A percentile compares a stretch with the other conserved stretches of the same genome.
These are phyloP conservation scores for Pythium apleroticum DNA, from an alignment of 352 stramenopile species.

Conservation along the genomic window DNA sequence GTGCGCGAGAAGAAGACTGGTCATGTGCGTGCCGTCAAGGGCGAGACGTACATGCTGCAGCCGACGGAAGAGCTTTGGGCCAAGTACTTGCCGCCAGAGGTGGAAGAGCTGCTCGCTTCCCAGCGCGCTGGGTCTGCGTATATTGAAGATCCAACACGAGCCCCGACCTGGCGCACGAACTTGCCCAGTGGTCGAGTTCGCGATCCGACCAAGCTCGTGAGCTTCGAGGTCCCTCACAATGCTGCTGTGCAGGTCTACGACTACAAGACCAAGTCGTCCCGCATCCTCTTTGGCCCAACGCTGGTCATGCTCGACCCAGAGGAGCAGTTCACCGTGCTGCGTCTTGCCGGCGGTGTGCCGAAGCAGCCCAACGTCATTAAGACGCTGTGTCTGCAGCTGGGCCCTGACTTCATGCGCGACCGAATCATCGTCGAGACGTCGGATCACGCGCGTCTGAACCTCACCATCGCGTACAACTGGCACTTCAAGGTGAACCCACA, in stretches of 20 bases:
- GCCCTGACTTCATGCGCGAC: constrained; percentile 83
- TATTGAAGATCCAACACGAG: constrained; percentile 44
- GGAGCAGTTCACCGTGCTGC: constrained; percentile 82
- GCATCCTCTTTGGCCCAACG: constrained; percentile 79
- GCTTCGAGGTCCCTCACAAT: constrained; percentile 82
- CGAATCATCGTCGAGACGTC: constrained; percentile 84
- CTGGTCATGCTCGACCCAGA: constrained; percentile 81
- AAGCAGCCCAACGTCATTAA: constrained; percentile 82
- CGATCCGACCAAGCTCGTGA: constrained; percentile 68
- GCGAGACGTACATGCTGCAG: constrained; percentile 82
- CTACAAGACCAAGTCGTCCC: constrained; percentile 80
- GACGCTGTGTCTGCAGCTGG: constrained; percentile 76
- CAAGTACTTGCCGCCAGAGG: constrained; percentile 60
- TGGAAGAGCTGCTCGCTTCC: constrained; percentile 62
- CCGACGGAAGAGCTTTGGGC: constrained; percentile 74
- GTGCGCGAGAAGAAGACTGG: constrained; percentile 77
- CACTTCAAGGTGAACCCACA: constrained; percentile 64
- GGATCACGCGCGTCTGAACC: constrained; percentile 65
- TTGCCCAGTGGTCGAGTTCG: constrained; percentile 20
- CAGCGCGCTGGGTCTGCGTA: constrained; percentile 62
- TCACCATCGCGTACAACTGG: constrained; percentile 87
- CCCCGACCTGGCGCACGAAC: not conserved
- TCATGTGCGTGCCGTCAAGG: constrained; percentile 69
- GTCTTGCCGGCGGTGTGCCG: constrained; percentile 60
- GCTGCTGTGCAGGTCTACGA: constrained; percentile 82